Base-by-base conservation (phyloP, 1,139 yeast species). In the Candida albicans region DNA sequence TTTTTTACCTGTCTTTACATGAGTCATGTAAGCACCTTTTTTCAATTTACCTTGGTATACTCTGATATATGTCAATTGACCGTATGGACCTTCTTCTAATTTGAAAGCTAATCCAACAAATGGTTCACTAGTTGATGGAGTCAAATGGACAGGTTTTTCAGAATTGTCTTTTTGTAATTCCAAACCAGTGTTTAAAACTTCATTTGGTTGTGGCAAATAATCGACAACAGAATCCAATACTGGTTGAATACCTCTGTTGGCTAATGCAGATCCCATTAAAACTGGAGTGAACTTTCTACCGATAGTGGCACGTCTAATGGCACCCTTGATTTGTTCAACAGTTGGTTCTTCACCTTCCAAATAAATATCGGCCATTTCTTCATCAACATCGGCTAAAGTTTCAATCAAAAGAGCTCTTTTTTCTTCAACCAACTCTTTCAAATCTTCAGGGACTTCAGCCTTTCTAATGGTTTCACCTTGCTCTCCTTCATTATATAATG, bases 211-310 rank as follows among this genome's bases (percentile, higher is more conserved):
- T 40, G 99, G 99, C 59, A 93, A 79, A 65, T 84, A 93, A 64
- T 93, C 98, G 54, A 95, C 95, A 49, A 93, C 96, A 34, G 98
- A 93, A 65, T 93, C 97, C 56, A 93, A 77, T 35, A 93, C 98
- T 22, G 93, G 89, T 72, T 93, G 99, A 51, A 93, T 77, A 67
- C 97, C 96, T 55, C 85, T 87, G 69, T 93, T 93, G 43, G 98
- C 99, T 53, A 93, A 77, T 25, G 99, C 99, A 42, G 98, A 89
- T 30, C 99, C 99, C 98, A 93, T 93, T 55, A 93, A 75, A 12
- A 93, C 98, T n/a, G 99, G 99, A 18, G 98, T 89, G 73, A 93
- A 93, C 64, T 81, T 87, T 71, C 98, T 83, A 33, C 91, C 96
- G 68, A 93, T 91, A n/a, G 99, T 93, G 42, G 98, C 81, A 60